Evolutionary conservation across 1,284 basidiomycete genomes (phyloP).

Genomic region (Salmacisia buchloeana): DNA sequence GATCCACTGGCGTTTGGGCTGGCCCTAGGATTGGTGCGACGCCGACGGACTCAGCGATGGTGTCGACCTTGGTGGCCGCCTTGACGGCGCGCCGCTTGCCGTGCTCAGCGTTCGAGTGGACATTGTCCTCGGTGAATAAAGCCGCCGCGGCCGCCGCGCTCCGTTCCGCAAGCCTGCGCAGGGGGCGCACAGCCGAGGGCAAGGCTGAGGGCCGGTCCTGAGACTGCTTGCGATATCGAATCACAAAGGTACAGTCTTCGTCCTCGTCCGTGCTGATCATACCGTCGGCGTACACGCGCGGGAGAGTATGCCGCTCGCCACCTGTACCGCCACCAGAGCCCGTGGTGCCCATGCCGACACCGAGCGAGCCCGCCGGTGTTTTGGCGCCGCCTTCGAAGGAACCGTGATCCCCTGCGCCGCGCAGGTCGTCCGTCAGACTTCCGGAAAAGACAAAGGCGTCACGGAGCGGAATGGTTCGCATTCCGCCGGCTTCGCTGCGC

Average conservation of each 20-base stretch:
- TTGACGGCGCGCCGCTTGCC: not conserved
- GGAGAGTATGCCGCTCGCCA: constrained; percentile 21
- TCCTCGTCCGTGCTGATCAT: constrained; percentile 42
- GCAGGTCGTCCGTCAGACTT: constrained; percentile 35
- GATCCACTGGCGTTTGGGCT: too few species aligned
- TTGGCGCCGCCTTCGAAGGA: constrained; percentile 24
- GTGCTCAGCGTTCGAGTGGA: not conserved
- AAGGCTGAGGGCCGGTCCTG: not conserved
- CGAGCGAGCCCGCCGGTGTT: constrained; percentile 6
- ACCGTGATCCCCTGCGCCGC: constrained; percentile 18
- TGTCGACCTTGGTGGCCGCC: not conserved
- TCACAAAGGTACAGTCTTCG: constrained; percentile 48
- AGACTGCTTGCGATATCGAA: constrained; percentile 35
- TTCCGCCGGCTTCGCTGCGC: constrained; percentile 27
- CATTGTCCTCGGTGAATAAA: not conserved
- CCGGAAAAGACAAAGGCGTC: constrained; percentile 49
- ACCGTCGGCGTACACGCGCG: constrained; percentile 45
- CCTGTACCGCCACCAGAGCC: not conserved
- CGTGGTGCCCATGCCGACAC: constrained; percentile 11
- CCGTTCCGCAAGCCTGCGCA: not conserved
- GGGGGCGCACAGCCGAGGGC: not conserved
- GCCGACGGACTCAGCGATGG: too few species aligned
- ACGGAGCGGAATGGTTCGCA: constrained; percentile 30
- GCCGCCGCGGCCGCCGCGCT: not conserved
- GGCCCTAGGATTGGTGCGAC: too few species aligned